Conservation (phyloP, 441 rosid genomes). For the Pelargonium fulgidum region DNA sequence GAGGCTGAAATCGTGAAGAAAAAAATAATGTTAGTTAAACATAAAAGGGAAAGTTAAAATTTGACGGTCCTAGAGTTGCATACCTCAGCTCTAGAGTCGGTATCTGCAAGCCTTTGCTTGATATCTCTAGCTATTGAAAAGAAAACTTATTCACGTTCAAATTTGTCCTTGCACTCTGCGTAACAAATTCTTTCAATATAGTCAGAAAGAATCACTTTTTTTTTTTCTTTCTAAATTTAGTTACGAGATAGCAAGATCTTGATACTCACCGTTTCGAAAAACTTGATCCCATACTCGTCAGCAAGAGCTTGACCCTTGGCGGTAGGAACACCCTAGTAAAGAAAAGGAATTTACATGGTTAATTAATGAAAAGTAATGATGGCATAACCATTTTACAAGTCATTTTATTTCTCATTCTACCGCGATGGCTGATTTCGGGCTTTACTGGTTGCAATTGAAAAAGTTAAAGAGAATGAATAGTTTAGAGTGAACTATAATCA, state of each 20-base stretch:
- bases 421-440: neutral
- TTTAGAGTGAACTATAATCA: neutral
- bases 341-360: neutral
- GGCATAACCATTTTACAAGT: too few species aligned
- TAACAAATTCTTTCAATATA: neutral
- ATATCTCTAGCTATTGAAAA: conserved; percentile 79
- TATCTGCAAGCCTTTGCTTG: conserved; percentile 54
- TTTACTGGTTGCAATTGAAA: neutral
- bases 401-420: neutral
- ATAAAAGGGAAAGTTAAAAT: neutral
- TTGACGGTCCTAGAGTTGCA: neutral
- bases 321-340: conserved; percentile 62
- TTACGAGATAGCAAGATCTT: conserved; percentile 20
- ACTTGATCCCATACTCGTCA: conserved; percentile 85
- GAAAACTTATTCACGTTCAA: conserved; percentile 89
- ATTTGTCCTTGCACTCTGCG: conserved; percentile 22
- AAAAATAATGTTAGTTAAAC: neutral
- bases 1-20: conserved; percentile 48
- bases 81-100: conserved; percentile 1
- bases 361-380: neutral
- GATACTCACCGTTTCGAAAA: conserved; percentile 59
- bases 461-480: neutral
- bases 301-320: conserved; percentile 90
- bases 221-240: conserved; percentile 58
- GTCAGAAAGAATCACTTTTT: conserved; percentile 21